Percentiles rank a stretch among this genome's conserved stretches.
These are phyloP conservation scores for Ganoderma resinaceum DNA, from an alignment of 1,284 basidiomycete genomes.

Conservation along the genomic window DNA sequence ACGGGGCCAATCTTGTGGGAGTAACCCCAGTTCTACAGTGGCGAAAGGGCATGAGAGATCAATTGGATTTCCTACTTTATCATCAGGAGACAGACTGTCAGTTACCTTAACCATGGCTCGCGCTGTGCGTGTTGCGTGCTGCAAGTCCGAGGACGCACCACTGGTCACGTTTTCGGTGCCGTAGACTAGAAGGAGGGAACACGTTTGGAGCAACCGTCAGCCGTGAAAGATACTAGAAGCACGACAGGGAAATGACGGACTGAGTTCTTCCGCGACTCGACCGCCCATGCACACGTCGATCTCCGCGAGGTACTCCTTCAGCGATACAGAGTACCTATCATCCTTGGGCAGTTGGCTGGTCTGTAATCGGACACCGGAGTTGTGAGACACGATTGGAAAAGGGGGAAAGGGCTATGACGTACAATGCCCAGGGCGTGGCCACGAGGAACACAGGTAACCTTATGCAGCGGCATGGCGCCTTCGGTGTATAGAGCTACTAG, in stretches of 20 bases:
- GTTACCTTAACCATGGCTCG: constrained; percentile 89
- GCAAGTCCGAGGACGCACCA: constrained; percentile 90
- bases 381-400: background rate
- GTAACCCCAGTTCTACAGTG: constrained; percentile 74
- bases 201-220: constrained; percentile 18
- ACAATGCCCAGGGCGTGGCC: constrained; percentile 91
- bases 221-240: constrained; percentile 5
- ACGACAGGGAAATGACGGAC: constrained; percentile 47
- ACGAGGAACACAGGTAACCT: constrained; percentile 94
- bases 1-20: constrained; percentile 86
- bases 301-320: constrained; percentile 75
- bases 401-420: constrained; percentile 41
- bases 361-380: constrained; percentile 45
- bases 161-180: constrained; percentile 89
- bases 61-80: constrained; percentile 14
- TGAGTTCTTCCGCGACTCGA: constrained; percentile 91
- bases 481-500: constrained; percentile 90
- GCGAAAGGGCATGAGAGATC: constrained; percentile 14
- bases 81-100: constrained; percentile 21
- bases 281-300: constrained; percentile 95
- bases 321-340: constrained; percentile 76
- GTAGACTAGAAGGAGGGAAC: constrained; percentile 63
- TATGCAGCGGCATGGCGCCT: constrained; percentile 94
- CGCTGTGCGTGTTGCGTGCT: constrained; percentile 81
- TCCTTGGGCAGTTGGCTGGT: constrained; percentile 89